Evolutionary conservation across 2,329 filamentous ascomycete genomes (phyloP), one percentile per base, ranked within the genome.

Genomic region (Alternaria panax): DNA sequence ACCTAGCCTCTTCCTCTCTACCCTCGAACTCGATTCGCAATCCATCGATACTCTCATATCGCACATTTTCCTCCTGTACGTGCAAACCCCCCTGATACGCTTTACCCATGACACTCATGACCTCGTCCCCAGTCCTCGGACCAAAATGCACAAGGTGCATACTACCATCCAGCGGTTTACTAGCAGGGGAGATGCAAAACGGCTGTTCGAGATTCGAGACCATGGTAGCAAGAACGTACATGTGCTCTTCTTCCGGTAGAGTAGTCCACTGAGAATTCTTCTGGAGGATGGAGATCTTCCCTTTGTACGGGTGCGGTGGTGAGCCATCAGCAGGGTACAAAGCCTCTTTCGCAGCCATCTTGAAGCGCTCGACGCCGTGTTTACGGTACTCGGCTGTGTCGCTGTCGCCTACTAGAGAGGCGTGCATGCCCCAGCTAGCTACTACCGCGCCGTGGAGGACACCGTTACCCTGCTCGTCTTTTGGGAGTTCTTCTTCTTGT

Each of bases 371-470:
- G 30, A 84, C 83, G 12, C 94, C 94, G 71, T 90, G 89, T 66
- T 87, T 86, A 62, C 94, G 89, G 78, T 94, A 94, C 65, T 88
- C 90, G 0, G 86, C 82, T 0, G 93, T 96, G 77, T 98, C 94
- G 77, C 91, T 95, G 80, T 97, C 93, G 68, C 92, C 93, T 22
- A 98, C 92, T 4, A 98, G 84, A 41, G 90, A 88, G 28, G 93
- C 92, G 73, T 98, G 94, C 71, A 98, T 88, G 20, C 91, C 94
- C 85, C 96, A 96, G 76, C 91, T 95, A 43, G 89, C 90, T 2
- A 98, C 93, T 22, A 97, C 92, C 24, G 90, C 90, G 25, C 92
- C 93, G 69, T 90, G 86, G 2, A 85, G 70, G 0, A 68, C 68
- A 0, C 75, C 74, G 1, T 61, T 69, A 4, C 67, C 74, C 56